Evolutionary conservation across 768 basidiomycete genomes (phyloP), one percentile per base, ranked within the genome.

Genomic region (Tephrocybe sp.): DNA sequence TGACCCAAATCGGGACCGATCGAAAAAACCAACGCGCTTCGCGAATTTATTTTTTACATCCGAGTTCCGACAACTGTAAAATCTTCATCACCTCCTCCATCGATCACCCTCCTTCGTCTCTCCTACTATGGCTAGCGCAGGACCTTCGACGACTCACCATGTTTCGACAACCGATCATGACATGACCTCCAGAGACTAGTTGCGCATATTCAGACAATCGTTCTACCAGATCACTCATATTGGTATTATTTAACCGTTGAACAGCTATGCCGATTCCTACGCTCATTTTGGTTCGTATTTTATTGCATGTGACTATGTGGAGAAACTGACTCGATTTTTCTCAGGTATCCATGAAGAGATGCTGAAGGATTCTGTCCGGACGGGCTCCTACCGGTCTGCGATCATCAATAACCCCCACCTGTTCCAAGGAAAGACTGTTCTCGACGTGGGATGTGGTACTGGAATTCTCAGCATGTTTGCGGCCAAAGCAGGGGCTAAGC

Each of bases 381-480:
- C 97, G 37, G 85, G 92, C 27, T 92, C 94, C 35, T 99, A 99
- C 80, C 87, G 92, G 57, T 79, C 85, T 51, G 92, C 95, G 54
- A 98, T 99, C 77, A 71, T 94, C 67, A 87, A 95, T 76, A 98
- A 98, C 69, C 74, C 80, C 9, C 94, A 98, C 69, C 73, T 99
- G 37, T 99, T 99, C 85, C 88, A 92, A 71, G 95, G 82, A 65
- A 99, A 98, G 76, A 89, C 87, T 28, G 97, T 99, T 2, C 79
- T 99, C 44, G 97, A 99, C 67, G 97, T 99, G 57, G 97, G 97
- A 35, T 98, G 97, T 64, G 97, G 97, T 21, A 99, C 97, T 9
- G 97, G 97, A 44, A 98, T 98, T 55, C 76, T 98, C 40, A 94
- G 92, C 59, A 96, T 98, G 94, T 98, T 98, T 62, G 95, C 95